A percentile compares a stretch with the other conserved stretches of the same genome.
These are phyloP conservation scores for Ogataea allantospora DNA, from an alignment of 805 yeast species.

Conservation along the genomic window DNA sequence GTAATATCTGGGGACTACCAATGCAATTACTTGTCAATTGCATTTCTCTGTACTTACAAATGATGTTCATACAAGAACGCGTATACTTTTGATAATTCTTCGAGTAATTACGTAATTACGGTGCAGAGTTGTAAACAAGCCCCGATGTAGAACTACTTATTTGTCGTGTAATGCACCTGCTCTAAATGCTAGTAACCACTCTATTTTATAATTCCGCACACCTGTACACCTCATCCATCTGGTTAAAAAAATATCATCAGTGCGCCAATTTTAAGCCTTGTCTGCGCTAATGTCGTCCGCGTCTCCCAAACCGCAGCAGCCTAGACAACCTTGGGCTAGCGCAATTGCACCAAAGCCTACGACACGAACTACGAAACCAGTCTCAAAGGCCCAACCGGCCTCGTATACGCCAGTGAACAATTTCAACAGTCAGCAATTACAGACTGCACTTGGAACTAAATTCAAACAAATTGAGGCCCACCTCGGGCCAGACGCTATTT, in stretches of 20 bases:
- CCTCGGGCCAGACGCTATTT: conserved; percentile 11
- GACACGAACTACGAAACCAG: conserved; percentile 7
- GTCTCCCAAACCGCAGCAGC: conserved; percentile 12
- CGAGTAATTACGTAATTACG: no score
- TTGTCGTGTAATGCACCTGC: no score
- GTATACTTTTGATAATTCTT: no score
- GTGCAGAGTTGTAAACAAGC: no score
- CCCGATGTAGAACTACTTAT: no score
- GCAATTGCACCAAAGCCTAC: conserved; percentile 13
- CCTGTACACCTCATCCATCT: conserved; percentile 4
- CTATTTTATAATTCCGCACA: conserved; percentile 1
- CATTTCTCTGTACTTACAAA: no score
- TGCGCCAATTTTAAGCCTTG: background rate
- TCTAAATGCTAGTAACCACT: background rate
- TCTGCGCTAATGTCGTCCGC: conserved; percentile 12
- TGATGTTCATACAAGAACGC: no score
- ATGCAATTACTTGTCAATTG: no score
- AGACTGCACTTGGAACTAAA: conserved; percentile 15
- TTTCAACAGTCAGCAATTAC: conserved; percentile 19
- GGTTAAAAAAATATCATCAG: background rate
- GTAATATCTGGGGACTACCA: no score
- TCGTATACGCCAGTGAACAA: conserved; percentile 20
- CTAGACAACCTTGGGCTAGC: conserved; percentile 21
- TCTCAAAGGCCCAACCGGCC: conserved; percentile 10
- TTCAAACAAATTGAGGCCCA: conserved; percentile 18